Evolutionary conservation across 2,329 filamentous ascomycete genomes (phyloP), one percentile per base, ranked within the genome.

Genomic region (Paradendryphiella salina): DNA sequence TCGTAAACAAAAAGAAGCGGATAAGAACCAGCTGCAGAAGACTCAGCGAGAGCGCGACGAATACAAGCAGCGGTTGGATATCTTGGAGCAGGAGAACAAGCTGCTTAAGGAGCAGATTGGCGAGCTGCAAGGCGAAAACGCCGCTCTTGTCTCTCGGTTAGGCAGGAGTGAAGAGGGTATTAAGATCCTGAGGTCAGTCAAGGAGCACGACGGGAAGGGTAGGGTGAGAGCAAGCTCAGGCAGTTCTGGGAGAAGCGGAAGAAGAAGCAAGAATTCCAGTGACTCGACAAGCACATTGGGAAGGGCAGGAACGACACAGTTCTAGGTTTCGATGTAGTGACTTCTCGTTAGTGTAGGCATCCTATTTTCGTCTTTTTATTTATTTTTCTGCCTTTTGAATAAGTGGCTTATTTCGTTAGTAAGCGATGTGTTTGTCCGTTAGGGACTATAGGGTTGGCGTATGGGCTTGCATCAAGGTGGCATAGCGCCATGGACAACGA

Each of bases 1-100:
- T 57, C 84, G 84, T 73, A 82, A 83, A 39, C 76, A 78, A 50
- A 80, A 79, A 50, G 87, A 90, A 63, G 77, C 83, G 52, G 73
- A 83, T 48, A 76, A 76, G 54, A 74, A 75, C 31, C 77, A 79
- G 48, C 63, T 82, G 7, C 69, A 72, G 0, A 67, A 74, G 11
- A 62, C 80, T 21, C 77, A 77, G 52, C 72, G 76, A 38, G 82
- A 81, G 57, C 56, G 77, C 4, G 77, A 80, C 46, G 76, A 80
- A 38, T 75, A 72, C 36, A 72, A 73, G 44, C 60, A 70, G 40
- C 71, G 80, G 60, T 72, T 77, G 9, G 76, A 79, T 15, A 64
- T 76, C 20, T 60, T 80, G 37, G 75, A 79, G 49, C 59, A 70
- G 33, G 81, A 84, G 67, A 77, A 81, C 44, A 72, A 74, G 48